A percentile compares a stretch with the other conserved stretches of the same genome.
Conservation (phyloP, 768 basidiomycete genomes). For the Saitozyma podzolica region DNA sequence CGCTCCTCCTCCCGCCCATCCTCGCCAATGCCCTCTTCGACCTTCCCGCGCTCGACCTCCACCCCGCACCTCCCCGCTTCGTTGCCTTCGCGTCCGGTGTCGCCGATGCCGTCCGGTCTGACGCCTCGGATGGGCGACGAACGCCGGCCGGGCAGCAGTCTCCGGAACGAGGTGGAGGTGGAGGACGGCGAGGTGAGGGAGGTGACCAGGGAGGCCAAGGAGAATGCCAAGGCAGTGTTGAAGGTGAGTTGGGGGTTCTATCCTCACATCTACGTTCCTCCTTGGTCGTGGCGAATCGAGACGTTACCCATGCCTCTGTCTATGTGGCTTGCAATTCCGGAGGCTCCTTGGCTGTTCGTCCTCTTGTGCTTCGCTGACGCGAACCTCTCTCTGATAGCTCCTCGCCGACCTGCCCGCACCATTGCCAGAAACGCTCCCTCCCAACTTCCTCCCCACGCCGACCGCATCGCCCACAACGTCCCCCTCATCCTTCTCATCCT, state of each 20-base stretch:
- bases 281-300: neutral
- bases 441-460: conserved; percentile 42
- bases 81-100: neutral
- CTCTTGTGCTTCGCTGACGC: no score
- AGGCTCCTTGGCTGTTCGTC: no score
- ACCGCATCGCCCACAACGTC: conserved; percentile 15
- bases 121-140: neutral
- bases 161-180: conserved; percentile 5
- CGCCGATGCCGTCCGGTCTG: neutral
- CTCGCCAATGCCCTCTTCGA: neutral
- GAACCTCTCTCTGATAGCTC: conserved; percentile 10
- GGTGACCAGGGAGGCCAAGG: conserved; percentile 2
- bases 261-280: neutral
- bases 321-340: no score
- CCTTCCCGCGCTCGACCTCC: no score
- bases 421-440: conserved; percentile 32
- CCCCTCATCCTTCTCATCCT: conserved; percentile 5
- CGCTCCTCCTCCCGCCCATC: neutral
- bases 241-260: conserved; percentile 19
- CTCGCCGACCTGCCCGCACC: conserved; percentile 33
- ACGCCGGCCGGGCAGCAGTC: neutral
- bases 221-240: conserved; percentile 19
- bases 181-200: conserved; percentile 53
- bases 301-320: no score
- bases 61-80: no score